A percentile compares a stretch with the other conserved stretches of the same genome.
Conservation (phyloP, 169 alveolate genomes). For the Cryptosporidium sp. region DNA sequence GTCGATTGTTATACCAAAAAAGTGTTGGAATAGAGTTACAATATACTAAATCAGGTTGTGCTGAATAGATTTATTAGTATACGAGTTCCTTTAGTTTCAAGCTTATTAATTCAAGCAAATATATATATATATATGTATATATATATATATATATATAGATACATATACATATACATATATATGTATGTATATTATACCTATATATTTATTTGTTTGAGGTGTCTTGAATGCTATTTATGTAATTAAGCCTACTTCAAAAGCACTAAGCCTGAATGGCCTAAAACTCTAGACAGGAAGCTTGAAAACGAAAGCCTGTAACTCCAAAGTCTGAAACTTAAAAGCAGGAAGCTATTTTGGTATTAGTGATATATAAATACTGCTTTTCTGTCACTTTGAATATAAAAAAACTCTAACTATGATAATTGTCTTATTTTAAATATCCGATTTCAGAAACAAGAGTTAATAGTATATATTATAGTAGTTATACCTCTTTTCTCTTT, state of each 20-base stretch:
- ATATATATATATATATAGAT: too few relatives aligned
- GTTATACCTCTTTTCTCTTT: background rate
- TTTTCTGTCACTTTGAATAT: background rate
- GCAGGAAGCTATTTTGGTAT: background rate
- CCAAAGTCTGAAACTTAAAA: too few relatives aligned
- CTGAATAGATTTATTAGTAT: background rate
- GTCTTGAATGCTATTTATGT: too few relatives aligned
- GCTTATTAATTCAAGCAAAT: background rate
- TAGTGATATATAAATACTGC: background rate
- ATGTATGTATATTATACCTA: too few relatives aligned
- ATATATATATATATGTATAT: too few relatives aligned
- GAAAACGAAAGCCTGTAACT: too few relatives aligned
- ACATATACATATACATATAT: too few relatives aligned
- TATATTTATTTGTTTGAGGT: too few relatives aligned
- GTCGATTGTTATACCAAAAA: background rate
- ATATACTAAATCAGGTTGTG: background rate
- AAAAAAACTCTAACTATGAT: background rate
- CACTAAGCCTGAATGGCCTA: too few relatives aligned
- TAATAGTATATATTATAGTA: too few relatives aligned
- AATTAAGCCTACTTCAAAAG: background rate
- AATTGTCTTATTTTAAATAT: background rate
- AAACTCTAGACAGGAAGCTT: too few relatives aligned
- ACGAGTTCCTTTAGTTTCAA: background rate
- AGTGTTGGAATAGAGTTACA: background rate
- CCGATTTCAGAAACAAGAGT: background rate